Evolutionary conservation across 2,329 filamentous ascomycete genomes (phyloP), one percentile per base, ranked within the genome.

Genomic region (Dactylellina parvicollis): DNA sequence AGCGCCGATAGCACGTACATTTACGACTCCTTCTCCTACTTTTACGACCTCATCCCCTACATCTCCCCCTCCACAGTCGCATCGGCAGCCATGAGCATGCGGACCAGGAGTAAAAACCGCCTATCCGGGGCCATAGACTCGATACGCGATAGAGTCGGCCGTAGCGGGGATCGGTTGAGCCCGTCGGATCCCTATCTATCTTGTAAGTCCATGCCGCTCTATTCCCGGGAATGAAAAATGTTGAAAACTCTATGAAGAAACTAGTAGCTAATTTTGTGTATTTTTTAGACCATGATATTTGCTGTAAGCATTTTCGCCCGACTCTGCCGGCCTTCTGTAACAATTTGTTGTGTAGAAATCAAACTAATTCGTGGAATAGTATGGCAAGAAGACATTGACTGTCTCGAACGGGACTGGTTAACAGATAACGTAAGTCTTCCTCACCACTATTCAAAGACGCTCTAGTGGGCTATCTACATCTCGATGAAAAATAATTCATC

Each of bases 341-440:
- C n/a, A n/a, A n/a, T n/a, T n/a, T n/a, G n/a, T n/a, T n/a, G n/a
- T n/a, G n/a, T n/a, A n/a, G 49, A 40, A 34, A 34, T 18, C 9
- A 30, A 34, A 61, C 36, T 60, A 36, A 62, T 22, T 30, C 4
- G 60, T 26, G 7, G 18, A 12, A 38, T 79, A 93, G 92, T 98
- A 77, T 96, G 91, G 55, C 87, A 89, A 80, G 92, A 95, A 80
- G 95, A 99, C 81, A 87, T 98, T 77, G 90, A 93, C 80, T 89
- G 90, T 14, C 86, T 99, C 69, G 92, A 91, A 82, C 85, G 91
- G 81, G 95, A 97, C 84, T 99, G 95, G 95, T 85, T 99, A 57
- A 97, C 94, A 44, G 95, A 99, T 81, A 97, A 96, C 83, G 91
- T 93, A 84, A 76, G 86, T 82, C 42, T 10, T n/a, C 12, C 46